Evolutionary conservation across 1,139 yeast species (phyloP).

Genomic region (Taphrina wiesneri): DNA sequence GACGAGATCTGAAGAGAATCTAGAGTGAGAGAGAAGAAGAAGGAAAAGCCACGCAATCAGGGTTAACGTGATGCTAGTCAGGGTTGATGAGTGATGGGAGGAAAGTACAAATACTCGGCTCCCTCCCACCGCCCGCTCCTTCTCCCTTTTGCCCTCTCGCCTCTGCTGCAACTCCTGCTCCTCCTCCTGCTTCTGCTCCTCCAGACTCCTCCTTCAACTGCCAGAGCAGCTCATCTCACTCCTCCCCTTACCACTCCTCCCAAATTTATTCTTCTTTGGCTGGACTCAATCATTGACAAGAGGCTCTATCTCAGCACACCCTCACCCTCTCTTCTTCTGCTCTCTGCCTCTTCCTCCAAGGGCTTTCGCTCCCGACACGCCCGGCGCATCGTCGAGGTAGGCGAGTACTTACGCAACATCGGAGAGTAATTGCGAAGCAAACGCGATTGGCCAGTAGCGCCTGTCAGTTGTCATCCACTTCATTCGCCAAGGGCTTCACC

Average conservation of each 20-base stretch:
- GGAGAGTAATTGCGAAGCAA: too few species aligned
- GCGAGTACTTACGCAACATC: neutral
- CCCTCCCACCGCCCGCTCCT: constrained; percentile 11
- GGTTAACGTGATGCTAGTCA: constrained; percentile 4
- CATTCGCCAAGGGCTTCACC: too few species aligned
- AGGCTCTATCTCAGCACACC: neutral
- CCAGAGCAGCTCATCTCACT: neutral
- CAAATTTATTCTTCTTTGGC: neutral
- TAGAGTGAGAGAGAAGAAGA: neutral
- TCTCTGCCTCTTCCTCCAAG: neutral
- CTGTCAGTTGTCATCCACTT: too few species aligned
- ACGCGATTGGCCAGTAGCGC: too few species aligned
- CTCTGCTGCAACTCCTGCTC: too few species aligned
- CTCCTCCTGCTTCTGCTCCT: neutral
- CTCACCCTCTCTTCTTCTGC: neutral
- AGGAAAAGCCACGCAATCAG: constrained; percentile 3
- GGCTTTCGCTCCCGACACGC: neutral
- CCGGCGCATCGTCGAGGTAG: neutral
- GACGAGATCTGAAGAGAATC: neutral
- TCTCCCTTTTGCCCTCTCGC: constrained; percentile 1
- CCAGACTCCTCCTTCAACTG: neutral
- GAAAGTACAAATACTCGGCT: constrained; percentile 13
- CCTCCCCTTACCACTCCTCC: neutral
- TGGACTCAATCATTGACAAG: neutral
- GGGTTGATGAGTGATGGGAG: constrained; percentile 6